Evolutionary conservation across 345 rosid genomes (phyloP), one percentile per base, ranked within the genome.

Genomic region (Trapa incisa): DNA sequence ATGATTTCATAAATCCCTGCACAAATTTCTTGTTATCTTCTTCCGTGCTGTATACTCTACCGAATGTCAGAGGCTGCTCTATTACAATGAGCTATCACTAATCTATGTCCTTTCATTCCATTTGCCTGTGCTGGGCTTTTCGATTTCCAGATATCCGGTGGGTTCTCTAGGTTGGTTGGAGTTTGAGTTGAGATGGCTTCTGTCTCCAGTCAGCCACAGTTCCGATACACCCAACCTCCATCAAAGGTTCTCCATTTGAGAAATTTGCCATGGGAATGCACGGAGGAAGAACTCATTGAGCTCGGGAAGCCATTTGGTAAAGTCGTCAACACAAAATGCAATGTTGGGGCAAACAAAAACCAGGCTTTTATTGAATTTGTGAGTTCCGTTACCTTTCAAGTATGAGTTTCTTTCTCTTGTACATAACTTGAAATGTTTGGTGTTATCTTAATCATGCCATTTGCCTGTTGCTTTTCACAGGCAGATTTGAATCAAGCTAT

Each of bases 321-420:
- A 65, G 99, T 91, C 70, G 91, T 95, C 17, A 91, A 91, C 75
- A 95, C 99, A 1, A 95, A 95, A 74, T 95, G 99, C 80, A 95
- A 95, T 79, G 99, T 95, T 39, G 99, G 99, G 72, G 98, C 99
- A 1, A 95, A 95, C 78, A 82, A 86, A 16, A 95, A 95, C 65
- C 99, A 95, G 76, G 99, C 99, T 72, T 95, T 95, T 77, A 95
- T 95, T 74, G 99, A 95, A 72, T 89, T 95, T 77, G 99, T 95
- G 72, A 86, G 99, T 77, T 39, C 50, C 39, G 33, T 71, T 39
- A 12, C 37, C 5, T 42, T 66, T 67, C 14, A 54, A 37, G 35
- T 57, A 11, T 54, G 65, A 2, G 37, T 47, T 43, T 8, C 53
- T 73, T 61, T 60, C 47, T 45, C 22, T 10, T n/a, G 22, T 22